Evolutionary conservation across 2,329 filamentous ascomycete species (phyloP), one percentile per base, ranked within the genome.

Genomic region (Calonectria montana): DNA sequence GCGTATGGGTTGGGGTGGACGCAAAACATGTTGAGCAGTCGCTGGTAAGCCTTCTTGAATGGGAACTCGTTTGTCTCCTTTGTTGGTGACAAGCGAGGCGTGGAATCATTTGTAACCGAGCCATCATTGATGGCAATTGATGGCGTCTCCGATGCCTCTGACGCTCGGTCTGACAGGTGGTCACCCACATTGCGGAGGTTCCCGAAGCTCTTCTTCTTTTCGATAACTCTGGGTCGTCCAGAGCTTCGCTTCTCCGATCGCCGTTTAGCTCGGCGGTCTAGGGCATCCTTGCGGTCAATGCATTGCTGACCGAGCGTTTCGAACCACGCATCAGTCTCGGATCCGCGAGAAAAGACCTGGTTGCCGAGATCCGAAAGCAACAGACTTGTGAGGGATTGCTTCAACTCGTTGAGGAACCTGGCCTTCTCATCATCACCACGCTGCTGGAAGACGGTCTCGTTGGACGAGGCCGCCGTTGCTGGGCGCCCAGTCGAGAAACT

Each of bases 301-400:
- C 91, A 92, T 74, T 92, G 86, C 76, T 92, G 89, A 3, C 91
- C 91, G 8, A 95, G 82, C 16, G 90, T 90, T 65, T 90, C 88
- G 76, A 98, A 97, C 93, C 96, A 98, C 3, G 88, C 88, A 81
- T 98, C 97, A 0, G 96, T 98, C 84, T 99, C 97, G 48, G 95
- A 97, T 3, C 97, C 97, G 63, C 90, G 91, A n/a, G 92, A 91
- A 82, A 97, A 97, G 1, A 98, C 93, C 35, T 94, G 90, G 47
- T 93, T 95, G 7, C 96, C 95, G 4, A 98, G 87, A 81, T 99
- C 97, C 62, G 96, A 98, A 29, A 98, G 85, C 2, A 98, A 85
- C 21, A 99, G 87, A 74, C 95, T 96, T 2, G 93, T 96, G 45
- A 98, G 85, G 0, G 92, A 94, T 80, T 96, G 94, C 77, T 92